Evolutionary conservation across 495 filamentous ascomycete species (phyloP), one percentile per base, ranked within the genome.

Genomic region (Penicillium fimorum): DNA sequence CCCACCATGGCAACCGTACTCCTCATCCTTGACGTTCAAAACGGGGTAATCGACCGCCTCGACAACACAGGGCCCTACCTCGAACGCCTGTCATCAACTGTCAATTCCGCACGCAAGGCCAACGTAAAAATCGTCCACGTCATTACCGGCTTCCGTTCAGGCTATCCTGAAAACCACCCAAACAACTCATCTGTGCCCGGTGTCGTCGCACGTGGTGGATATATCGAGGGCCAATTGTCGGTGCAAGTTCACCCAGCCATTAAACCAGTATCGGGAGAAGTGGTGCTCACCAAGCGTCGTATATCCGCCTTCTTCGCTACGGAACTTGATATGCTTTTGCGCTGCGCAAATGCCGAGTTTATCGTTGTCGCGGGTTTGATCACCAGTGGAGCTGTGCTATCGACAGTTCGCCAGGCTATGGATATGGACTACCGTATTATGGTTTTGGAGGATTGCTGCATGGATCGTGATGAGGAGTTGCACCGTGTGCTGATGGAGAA

Each of bases 321-420:
- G 2, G 70, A 71, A 4, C 57, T 77, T 5, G 74, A 76, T 9
- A 53, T 74, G 24, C 55, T 75, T 11, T 67, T 78, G 2, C 69
- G 72, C 11, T 61, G 63, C 40, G 58, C 62, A 10, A 63, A 56
- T 7, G 58, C 64, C 1, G 56, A 73, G 32, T 54, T 61, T 11
- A 30, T 77, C 3, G 68, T 75, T 12, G 20, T 77, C 3, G 63
- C 65, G 0, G 74, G 74, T 1, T 43, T 76, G 18, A 64, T 51
- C 24, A 73, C 74, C 4, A 73, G 72, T 27, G 74, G 73, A 11
- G 73, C 69, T 7, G 72, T 76, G 8, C 58, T 78, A 30, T 75
- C 73, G 4, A 78, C 74, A 12, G 60, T 77, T 24, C 70, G 68
- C 11, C 63, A 72, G 20, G 74, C 68, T 8, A 60, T 55, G 15